Evolutionary conservation across 495 filamentous ascomycete genomes (phyloP), one percentile per base, ranked within the genome.

Genomic region (Aspergillus funiculosus): DNA sequence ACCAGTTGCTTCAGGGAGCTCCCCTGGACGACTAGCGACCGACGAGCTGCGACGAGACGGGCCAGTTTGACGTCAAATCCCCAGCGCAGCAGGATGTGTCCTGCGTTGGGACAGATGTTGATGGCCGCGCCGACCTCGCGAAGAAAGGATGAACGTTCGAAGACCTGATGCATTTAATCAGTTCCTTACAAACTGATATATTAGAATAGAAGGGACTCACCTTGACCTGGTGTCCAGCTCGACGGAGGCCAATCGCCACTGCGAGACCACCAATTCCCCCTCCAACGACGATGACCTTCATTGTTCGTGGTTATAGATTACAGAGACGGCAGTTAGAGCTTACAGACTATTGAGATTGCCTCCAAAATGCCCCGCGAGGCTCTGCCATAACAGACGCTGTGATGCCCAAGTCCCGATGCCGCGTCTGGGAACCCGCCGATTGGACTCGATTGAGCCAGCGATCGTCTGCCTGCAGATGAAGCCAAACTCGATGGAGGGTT

Each of bases 41-140:
- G 18, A 10, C 21, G 19, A 1, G 36, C 27, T 1, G 27, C 30
- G 9, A 48, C 37, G 19, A 40, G 11, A 6, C 45, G 36, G 9
- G 36, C 27, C 1, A 27, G 27, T 1, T 40, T 8, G 6, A n/a
- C n/a, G 10, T 48, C 36, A 18, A 48, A 48, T 0, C 37, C 37
- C 45, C 35, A 40, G 6, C 40, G 1, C 8, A 11, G 4, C 0
- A 40, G 36, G 10, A 48, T 10, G 1, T 28, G 35, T 0, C 19
- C 24, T 0, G 36, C 45, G 15, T 48, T 48, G 6, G 45, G 45
- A 28, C 45, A 39, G 20, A 48, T 11, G 9, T 48, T 39, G 18
- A 48, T 40, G 0, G 45, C 45, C 1, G 45, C 45, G n/a, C 45
- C 45, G n/a, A 40, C 20, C 10, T 48, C 45, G 19, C 37, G 36